Conservation (phyloP, 768 basidiomycete species). For the Boletus pseudopeckii region DNA sequence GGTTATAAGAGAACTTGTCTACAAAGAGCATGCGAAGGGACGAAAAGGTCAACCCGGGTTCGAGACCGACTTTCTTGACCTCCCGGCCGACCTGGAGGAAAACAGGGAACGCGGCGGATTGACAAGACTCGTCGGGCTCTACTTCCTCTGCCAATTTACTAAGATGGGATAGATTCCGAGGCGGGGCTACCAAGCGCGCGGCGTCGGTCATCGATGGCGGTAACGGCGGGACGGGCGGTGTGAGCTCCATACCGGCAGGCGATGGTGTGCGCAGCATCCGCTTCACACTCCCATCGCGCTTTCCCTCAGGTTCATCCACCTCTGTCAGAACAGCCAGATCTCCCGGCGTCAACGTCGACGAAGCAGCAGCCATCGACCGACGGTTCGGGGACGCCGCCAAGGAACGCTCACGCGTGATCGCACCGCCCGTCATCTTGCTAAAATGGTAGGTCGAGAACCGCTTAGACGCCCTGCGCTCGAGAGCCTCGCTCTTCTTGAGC, state of each 20-base stretch:
- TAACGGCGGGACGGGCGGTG: constrained; percentile 45
- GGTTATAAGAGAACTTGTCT: constrained; percentile 92
- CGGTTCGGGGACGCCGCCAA: constrained; percentile 51
- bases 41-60: constrained; percentile 66
- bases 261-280: constrained; percentile 39
- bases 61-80: constrained; percentile 81
- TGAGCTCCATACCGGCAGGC: constrained; percentile 16
- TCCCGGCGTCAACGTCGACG: constrained; percentile 58
- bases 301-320: constrained; percentile 51
- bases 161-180: constrained; percentile 1
- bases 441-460: constrained; percentile 95
- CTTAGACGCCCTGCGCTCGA: constrained; percentile 91
- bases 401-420: constrained; percentile 46
- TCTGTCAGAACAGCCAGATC: constrained; percentile 74
- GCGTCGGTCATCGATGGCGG: constrained; percentile 47
- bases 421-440: constrained; percentile 79
- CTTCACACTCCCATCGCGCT: constrained; percentile 14
- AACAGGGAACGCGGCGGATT: constrained; percentile 49
- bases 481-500: constrained; percentile 77
- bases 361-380: constrained; percentile 64
- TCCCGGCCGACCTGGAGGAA: constrained; percentile 89
- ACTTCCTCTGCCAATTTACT: constrained; percentile 19
- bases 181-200: constrained; percentile 10
- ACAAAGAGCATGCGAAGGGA: constrained; percentile 85
- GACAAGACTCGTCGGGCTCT: constrained; percentile 19